Evolutionary conservation across 73 alveolate genomes (phyloP).

Genomic region (Tetrahymena borealis): DNA sequence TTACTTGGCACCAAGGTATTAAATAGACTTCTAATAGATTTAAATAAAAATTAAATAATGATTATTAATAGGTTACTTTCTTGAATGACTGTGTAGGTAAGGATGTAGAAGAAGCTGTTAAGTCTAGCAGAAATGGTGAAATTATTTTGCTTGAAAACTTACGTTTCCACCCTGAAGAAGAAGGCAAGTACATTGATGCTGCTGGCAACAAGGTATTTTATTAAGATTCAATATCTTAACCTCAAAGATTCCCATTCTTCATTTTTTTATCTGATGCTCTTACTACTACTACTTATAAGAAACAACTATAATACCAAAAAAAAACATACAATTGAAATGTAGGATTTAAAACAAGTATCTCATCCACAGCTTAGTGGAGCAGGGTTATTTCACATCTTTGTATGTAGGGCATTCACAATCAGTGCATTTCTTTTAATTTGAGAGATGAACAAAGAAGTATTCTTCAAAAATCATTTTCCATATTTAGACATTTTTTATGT

Average conservation of each 20-base stretch:
- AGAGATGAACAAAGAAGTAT: not conserved
- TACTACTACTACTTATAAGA: not conserved
- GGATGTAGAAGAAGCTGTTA: constrained; percentile 64
- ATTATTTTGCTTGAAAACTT: constrained; percentile 85
- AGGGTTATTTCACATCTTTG: not conserved
- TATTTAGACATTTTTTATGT: too few relatives aligned
- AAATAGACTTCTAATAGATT: not conserved
- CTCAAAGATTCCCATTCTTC: not conserved
- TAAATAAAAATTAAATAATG: not conserved
- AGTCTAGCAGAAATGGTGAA: constrained; percentile 65
- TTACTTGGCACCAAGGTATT: constrained; percentile 52
- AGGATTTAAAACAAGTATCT: not conserved
- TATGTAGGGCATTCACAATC: not conserved
- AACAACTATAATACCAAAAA: not conserved
- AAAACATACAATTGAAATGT: not conserved
- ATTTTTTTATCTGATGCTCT: too few relatives aligned
- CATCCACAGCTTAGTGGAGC: not conserved
- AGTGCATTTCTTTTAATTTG: not conserved
- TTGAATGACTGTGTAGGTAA: constrained; percentile 82
- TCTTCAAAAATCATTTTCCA: too few relatives aligned
- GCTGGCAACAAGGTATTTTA: constrained; percentile 45
- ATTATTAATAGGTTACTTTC: constrained; percentile 46
- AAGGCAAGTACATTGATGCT: constrained; percentile 77
- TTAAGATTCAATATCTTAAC: not conserved
- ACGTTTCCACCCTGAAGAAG: constrained; percentile 91